These are phyloP conservation scores for Diophrys appendiculata DNA, from an alignment of 73 alveolate genomes.

Conservation along the genomic window DNA sequence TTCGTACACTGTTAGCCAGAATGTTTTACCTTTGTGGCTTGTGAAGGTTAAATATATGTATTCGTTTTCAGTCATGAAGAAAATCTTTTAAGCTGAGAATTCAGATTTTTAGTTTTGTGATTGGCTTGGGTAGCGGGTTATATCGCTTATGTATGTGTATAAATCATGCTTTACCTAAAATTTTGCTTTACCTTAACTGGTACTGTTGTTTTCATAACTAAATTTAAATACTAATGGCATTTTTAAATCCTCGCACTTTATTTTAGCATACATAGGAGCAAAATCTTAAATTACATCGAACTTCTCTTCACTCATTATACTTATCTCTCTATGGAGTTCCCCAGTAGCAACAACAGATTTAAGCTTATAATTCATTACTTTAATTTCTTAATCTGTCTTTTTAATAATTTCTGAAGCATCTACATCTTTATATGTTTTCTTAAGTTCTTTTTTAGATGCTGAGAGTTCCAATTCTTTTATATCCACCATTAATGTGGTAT, in stretches of 20 bases:
- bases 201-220: not conserved
- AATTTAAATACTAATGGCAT: not conserved
- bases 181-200: not conserved
- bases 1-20: not conserved
- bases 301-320: not conserved
- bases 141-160: too few species aligned
- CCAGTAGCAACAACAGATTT: conserved; percentile 3
- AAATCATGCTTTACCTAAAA: not conserved
- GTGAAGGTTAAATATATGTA: not conserved
- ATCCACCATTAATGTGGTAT: too few species aligned
- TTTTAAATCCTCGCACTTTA: not conserved
- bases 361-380: not conserved
- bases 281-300: not conserved
- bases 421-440: not conserved
- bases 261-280: not conserved
- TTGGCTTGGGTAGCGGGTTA: not conserved
- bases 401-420: not conserved
- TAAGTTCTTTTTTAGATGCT: too few species aligned
- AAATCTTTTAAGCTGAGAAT: not conserved
- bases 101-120: not conserved
- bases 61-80: not conserved
- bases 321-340: not conserved
- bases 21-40: not conserved
- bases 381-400: conserved; percentile 1
- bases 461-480: too few species aligned